Conservation (phyloP, 371 early-diverging fungal genomes). For the Basidiobolus meristosporus region DNA sequence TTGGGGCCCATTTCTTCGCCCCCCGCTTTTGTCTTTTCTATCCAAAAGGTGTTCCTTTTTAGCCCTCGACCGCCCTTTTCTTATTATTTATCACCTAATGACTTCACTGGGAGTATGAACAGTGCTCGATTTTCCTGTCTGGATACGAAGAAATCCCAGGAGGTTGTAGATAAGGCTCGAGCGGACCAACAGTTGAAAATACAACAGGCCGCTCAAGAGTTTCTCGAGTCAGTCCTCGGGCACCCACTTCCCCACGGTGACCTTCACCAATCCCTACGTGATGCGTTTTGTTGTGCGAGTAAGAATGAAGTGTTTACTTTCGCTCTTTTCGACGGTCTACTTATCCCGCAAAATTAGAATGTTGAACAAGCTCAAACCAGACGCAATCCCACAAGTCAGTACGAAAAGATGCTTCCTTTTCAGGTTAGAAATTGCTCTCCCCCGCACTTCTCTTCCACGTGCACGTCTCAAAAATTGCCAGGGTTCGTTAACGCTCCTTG, state of each 20-base stretch:
- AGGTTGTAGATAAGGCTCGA: no score
- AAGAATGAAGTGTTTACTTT: conserved; percentile 6
- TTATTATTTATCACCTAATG: no score
- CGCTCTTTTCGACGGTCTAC: background rate
- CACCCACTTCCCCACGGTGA: conserved; percentile 17
- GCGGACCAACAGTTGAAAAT: conserved; percentile 22
- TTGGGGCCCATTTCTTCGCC: no score
- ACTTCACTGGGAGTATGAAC: no score
- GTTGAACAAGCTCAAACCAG: conserved; percentile 53
- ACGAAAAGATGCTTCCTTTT: conserved; percentile 44
- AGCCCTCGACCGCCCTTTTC: no score
- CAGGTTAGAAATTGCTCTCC: conserved; percentile 19
- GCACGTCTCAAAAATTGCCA: background rate
- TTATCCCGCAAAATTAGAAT: conserved; percentile 31
- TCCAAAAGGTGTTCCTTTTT: no score
- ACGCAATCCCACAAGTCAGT: conserved; percentile 42
- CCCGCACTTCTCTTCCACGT: no score
- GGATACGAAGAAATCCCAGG: no score
- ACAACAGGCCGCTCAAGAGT: conserved; percentile 20
- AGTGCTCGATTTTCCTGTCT: no score
- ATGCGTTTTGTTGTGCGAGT: conserved; percentile 66
- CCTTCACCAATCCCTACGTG: conserved; percentile 35
- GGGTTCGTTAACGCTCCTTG: conserved; percentile 1
- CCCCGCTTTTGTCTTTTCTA: no score
- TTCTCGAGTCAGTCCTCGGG: conserved; percentile 25